Percentiles rank a stretch among this genome's conserved stretches.
phyloP scores from a whole-genome alignment of 1,284 basidiomycete genomes.

The Moesziomyces antarcticus region DNA sequence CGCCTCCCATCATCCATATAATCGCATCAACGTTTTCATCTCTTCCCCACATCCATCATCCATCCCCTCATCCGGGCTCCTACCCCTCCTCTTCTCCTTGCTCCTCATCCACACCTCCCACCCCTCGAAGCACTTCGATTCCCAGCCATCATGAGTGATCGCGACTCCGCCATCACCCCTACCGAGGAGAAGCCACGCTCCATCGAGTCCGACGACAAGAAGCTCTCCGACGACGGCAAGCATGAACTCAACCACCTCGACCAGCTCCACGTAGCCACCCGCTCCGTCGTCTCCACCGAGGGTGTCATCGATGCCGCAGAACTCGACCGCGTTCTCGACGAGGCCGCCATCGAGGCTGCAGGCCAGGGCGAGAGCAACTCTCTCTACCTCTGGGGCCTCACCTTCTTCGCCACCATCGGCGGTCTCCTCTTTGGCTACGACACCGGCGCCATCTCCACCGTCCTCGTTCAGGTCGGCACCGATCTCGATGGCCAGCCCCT shows the following conservation, averaged over 20 bases:
- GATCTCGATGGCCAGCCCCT: constrained; percentile 38
- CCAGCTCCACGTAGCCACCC: constrained; percentile 28
- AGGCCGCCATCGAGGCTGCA: constrained; percentile 53
- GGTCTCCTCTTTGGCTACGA: constrained; percentile 53
- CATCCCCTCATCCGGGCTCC: no score
- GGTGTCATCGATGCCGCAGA: constrained; percentile 44
- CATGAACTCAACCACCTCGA: constrained; percentile 10
- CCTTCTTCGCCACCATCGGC: constrained; percentile 46
- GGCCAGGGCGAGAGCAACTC: constrained; percentile 44
- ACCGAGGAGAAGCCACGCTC: constrained; percentile 27
- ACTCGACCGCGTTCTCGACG: constrained; percentile 42
- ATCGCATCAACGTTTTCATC: background rate
- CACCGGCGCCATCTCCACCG: constrained; percentile 35
- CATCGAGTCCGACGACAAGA: constrained; percentile 18
- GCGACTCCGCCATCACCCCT: constrained; percentile 12
- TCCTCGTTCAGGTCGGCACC: constrained; percentile 41
- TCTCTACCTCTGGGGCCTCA: constrained; percentile 49
- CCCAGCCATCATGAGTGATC: constrained; percentile 19
- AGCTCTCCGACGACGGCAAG: constrained; percentile 26
- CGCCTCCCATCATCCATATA: constrained; percentile 11
- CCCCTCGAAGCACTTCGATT: background rate
- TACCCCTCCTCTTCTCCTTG: background rate
- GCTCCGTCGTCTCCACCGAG: constrained; percentile 41
- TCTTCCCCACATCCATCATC: background rate
- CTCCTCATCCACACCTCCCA: background rate